Percentiles rank a stretch among this genome's conserved stretches.
These are phyloP conservation scores for Vachellia pachyceras DNA, from an alignment of 306 rosid genomes.

Conservation along the genomic window DNA sequence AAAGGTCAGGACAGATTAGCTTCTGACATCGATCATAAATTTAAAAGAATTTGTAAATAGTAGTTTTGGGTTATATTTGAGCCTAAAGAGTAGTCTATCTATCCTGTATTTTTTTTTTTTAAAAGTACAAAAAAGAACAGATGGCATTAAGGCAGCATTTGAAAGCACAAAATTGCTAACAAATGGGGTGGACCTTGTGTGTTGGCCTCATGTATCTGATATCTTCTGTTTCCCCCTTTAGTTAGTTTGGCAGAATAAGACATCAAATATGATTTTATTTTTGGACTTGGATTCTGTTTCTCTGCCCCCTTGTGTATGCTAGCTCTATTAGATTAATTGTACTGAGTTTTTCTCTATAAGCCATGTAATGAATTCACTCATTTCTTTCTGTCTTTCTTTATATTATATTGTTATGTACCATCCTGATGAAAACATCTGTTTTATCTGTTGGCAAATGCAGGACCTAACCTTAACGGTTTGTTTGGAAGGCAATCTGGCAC, in stretches of 20 bases:
- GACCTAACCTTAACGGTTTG: too few species aligned
- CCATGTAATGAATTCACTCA: not conserved
- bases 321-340: not conserved
- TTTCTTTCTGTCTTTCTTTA: not conserved
- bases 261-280: not conserved
- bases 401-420: not conserved
- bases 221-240: too few species aligned
- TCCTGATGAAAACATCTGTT: constrained; percentile 1
- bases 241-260: not conserved
- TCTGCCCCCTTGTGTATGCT: not conserved
- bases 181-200: too few species aligned
- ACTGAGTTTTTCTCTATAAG: not conserved
- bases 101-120: too few species aligned
- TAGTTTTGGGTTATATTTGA: too few species aligned
- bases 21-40: not conserved
- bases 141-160: too few species aligned
- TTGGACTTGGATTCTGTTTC: not conserved
- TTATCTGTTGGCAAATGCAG: too few species aligned
- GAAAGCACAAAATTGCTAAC: too few species aligned
- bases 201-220: too few species aligned
- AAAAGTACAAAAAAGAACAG: too few species aligned
- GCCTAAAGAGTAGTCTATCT: too few species aligned
- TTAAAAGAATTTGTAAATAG: not conserved
- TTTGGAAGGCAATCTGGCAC: too few species aligned
- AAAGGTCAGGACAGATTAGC: not conserved